Evolutionary conservation across 2,329 filamentous ascomycete species (phyloP).

Genomic region (Xylaria sp.): DNA sequence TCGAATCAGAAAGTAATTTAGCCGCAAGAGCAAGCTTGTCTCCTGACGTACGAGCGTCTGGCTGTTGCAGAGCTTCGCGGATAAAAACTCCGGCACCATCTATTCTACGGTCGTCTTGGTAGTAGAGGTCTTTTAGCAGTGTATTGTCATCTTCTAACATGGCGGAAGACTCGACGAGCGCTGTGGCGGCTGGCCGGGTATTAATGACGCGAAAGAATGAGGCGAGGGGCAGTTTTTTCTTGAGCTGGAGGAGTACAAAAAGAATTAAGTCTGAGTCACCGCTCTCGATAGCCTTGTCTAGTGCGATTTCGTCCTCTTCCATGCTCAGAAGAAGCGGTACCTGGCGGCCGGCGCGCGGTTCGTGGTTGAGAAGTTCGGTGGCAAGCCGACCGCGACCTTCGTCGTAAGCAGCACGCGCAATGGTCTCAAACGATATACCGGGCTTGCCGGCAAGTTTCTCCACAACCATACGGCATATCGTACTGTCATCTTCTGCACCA

Average conservation of each 20-base stretch:
- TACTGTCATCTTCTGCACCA: conserved; percentile 86
- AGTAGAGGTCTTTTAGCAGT: conserved; percentile 93
- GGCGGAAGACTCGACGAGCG: conserved; percentile 88
- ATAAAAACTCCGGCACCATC: conserved; percentile 91
- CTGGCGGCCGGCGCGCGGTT: conserved; percentile 93
- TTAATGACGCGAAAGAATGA: conserved; percentile 95
- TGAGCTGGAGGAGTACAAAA: conserved; percentile 86
- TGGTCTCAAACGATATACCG: conserved; percentile 94
- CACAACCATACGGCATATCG: conserved; percentile 86
- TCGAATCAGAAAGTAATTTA: conserved; percentile 84
- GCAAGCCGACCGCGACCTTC: conserved; percentile 91
- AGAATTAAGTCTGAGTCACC: conserved; percentile 94
- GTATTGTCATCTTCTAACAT: conserved; percentile 75
- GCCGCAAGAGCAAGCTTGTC: conserved; percentile 91
- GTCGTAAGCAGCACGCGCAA: conserved; percentile 91
- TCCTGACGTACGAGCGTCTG: conserved; percentile 72
- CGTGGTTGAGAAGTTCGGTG: conserved; percentile 90
- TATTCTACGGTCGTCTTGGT: conserved; percentile 91
- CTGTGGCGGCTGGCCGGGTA: conserved; percentile 82
- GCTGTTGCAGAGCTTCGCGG: conserved; percentile 80
- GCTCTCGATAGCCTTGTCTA: conserved; percentile 96
- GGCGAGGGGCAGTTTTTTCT: conserved; percentile 88
- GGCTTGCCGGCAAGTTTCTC: conserved; percentile 86
- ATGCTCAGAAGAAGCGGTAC: conserved; percentile 92
- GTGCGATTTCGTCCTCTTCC: conserved; percentile 93